phyloP scores from a whole-genome alignment of 1,284 basidiomycete species.

The Leccinum pseudoinsigne region DNA sequence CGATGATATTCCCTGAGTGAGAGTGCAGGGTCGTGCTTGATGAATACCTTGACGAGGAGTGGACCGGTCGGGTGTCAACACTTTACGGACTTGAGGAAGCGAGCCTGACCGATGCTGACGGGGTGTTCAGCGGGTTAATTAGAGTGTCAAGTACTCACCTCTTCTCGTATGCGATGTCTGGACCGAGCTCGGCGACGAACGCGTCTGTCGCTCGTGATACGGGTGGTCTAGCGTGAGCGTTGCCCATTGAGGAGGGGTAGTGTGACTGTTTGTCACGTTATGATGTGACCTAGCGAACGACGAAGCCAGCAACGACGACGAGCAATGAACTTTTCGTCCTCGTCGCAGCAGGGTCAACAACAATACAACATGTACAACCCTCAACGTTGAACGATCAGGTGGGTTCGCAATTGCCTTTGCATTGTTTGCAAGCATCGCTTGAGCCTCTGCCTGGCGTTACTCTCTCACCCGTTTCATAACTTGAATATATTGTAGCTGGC shows the following conservation, averaged over 20 bases:
- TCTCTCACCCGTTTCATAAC: too few relatives aligned
- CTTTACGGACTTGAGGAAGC: slow-evolving; percentile 92
- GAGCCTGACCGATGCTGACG: slow-evolving; percentile 80
- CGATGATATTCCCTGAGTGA: slow-evolving; percentile 62
- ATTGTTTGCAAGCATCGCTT: too few relatives aligned
- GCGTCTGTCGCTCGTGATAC: slow-evolving; percentile 50
- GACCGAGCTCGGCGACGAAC: slow-evolving; percentile 83
- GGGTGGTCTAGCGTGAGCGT: slow-evolving; percentile 34
- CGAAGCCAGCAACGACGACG: not conserved
- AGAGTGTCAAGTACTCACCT: slow-evolving; percentile 51
- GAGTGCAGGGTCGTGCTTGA: slow-evolving; percentile 72
- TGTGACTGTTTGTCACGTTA: slow-evolving; percentile 28
- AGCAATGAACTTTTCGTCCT: slow-evolving; percentile 29
- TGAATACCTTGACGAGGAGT: slow-evolving; percentile 79
- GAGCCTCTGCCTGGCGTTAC: too few relatives aligned
- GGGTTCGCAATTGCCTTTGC: slow-evolving; percentile 22
- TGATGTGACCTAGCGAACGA: slow-evolving; percentile 17
- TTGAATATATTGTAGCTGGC: too few relatives aligned
- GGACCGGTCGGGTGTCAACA: slow-evolving; percentile 73
- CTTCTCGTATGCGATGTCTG: slow-evolving; percentile 88
- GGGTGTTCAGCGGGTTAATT: not conserved
- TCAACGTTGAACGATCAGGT: slow-evolving; percentile 20
- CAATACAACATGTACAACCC: too few relatives aligned
- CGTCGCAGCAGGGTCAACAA: slow-evolving; percentile 18
- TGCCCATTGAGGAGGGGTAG: slow-evolving; percentile 52